phyloP scores from a whole-genome alignment of 768 basidiomycete genomes.

The Mycena indigotica region DNA sequence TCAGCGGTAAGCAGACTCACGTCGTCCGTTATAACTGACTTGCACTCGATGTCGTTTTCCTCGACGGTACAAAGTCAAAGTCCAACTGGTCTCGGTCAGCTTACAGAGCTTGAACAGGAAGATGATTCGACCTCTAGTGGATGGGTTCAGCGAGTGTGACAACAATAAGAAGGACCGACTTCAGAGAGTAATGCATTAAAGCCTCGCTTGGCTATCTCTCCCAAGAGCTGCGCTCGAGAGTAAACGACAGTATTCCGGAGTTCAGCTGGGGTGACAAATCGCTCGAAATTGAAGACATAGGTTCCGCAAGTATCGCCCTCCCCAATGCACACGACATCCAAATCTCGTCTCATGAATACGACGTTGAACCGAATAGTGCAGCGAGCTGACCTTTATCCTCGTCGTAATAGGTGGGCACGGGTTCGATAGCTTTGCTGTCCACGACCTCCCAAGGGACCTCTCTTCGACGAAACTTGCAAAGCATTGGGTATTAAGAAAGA shows the following conservation, averaged over 20 bases:
- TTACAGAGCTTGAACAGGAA: slow-evolving; percentile 12
- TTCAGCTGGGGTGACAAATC: slow-evolving; percentile 45
- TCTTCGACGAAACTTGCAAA: slow-evolving; percentile 54
- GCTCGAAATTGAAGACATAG: slow-evolving; percentile 64
- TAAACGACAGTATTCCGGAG: slow-evolving; percentile 58
- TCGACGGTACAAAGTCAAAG: slow-evolving; percentile 62
- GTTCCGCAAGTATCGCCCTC: slow-evolving; percentile 57
- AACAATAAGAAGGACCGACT: too few species aligned
- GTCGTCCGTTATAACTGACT: slow-evolving; percentile 69
- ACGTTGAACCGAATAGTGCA: neutral
- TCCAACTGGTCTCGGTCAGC: slow-evolving; percentile 52
- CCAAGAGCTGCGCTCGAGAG: slow-evolving; percentile 64
- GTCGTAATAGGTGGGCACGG: slow-evolving; percentile 65
- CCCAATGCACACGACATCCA: slow-evolving; percentile 60
- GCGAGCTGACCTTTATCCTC: slow-evolving; percentile 50
- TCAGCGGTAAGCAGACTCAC: slow-evolving; percentile 33
- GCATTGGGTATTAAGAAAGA: slow-evolving; percentile 25
- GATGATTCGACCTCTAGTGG: slow-evolving; percentile 54
- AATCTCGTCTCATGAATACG: slow-evolving; percentile 40
- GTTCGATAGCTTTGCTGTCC: slow-evolving; percentile 61
- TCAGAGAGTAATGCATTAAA: slow-evolving; percentile 69
- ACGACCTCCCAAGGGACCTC: slow-evolving; percentile 80
- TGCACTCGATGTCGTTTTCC: slow-evolving; percentile 66
- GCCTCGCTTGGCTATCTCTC: slow-evolving; percentile 53
- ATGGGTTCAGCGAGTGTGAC: too few species aligned